phyloP scores from a whole-genome alignment of 176 grass and related monocot genomes.

The Canna indica region DNA sequence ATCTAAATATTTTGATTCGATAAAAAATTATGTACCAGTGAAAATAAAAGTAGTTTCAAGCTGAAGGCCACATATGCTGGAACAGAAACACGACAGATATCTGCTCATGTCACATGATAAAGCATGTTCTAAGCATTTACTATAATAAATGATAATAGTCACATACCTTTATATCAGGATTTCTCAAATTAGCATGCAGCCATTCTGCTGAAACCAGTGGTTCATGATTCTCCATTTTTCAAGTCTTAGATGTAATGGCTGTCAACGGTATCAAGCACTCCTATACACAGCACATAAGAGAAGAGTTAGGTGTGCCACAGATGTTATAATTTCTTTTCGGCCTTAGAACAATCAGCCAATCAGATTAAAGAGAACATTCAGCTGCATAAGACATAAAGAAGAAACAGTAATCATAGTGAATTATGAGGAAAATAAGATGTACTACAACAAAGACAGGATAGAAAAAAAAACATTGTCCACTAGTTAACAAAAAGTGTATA shows the following conservation, averaged over 20 bases:
- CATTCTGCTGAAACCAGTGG: conserved; percentile 57
- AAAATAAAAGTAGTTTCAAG: too few species aligned
- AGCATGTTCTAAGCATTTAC: neutral
- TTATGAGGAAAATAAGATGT: neutral
- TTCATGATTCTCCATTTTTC: conserved; percentile 49
- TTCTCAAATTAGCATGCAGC: conserved; percentile 49
- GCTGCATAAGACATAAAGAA: too few species aligned
- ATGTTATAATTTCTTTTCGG: too few species aligned
- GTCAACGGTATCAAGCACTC: neutral
- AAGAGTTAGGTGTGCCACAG: too few species aligned
- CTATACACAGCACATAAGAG: neutral
- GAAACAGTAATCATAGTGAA: neutral
- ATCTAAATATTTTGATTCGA: neutral
- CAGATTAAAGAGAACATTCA: too few species aligned
- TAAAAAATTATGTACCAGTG: neutral
- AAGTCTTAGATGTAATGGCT: neutral
- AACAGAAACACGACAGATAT: neutral
- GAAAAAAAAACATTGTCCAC: neutral
- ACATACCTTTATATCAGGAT: conserved; percentile 60
- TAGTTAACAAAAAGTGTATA: too few species aligned
- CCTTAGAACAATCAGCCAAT: too few species aligned
- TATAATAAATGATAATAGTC: conserved; percentile 3
- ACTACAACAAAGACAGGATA: neutral
- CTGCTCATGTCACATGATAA: neutral
- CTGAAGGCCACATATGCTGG: too few species aligned